Conservation (phyloP, 176 grass and related monocot genomes). For the Puya raimondii region DNA sequence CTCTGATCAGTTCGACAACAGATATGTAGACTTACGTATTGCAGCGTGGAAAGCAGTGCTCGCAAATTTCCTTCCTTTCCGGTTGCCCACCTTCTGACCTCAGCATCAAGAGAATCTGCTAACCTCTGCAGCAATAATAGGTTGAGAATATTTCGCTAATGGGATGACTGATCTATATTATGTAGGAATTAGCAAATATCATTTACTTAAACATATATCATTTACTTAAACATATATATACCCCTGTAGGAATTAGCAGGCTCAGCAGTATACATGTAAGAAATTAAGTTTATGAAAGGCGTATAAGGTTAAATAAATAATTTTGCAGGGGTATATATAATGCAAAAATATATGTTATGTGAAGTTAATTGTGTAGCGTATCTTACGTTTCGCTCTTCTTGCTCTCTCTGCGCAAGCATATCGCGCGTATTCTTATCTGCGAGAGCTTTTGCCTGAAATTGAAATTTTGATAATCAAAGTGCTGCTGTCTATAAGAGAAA, state of each 20-base stretch:
- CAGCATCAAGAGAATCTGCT: slow-evolving; percentile 80
- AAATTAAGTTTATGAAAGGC: too few relatives aligned
- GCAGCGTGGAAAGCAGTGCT: slow-evolving; percentile 89
- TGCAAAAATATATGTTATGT: too few relatives aligned
- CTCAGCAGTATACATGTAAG: too few relatives aligned
- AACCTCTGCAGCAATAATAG: slow-evolving; percentile 60
- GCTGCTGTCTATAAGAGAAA: neutral
- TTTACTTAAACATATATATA: too few relatives aligned
- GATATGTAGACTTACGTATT: slow-evolving; percentile 49
- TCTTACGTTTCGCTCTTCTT: slow-evolving; percentile 67
- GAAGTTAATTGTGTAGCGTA: too few relatives aligned
- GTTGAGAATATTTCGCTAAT: neutral
- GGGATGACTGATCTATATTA: neutral
- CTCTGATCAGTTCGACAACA: neutral
- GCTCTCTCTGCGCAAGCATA: slow-evolving; percentile 50
- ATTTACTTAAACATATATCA: too few relatives aligned
- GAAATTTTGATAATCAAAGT: neutral
- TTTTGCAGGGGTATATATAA: too few relatives aligned
- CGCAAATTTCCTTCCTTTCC: slow-evolving; percentile 98
- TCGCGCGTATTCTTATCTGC: slow-evolving; percentile 69
- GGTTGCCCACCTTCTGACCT: slow-evolving; percentile 95
- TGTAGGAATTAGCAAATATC: too few relatives aligned
- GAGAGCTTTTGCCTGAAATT: slow-evolving; percentile 59
- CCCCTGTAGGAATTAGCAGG: too few relatives aligned
- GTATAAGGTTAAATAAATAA: too few relatives aligned